Base-by-base conservation (phyloP, 352 stramenopile species). In the Phytophthora vignae region DNA sequence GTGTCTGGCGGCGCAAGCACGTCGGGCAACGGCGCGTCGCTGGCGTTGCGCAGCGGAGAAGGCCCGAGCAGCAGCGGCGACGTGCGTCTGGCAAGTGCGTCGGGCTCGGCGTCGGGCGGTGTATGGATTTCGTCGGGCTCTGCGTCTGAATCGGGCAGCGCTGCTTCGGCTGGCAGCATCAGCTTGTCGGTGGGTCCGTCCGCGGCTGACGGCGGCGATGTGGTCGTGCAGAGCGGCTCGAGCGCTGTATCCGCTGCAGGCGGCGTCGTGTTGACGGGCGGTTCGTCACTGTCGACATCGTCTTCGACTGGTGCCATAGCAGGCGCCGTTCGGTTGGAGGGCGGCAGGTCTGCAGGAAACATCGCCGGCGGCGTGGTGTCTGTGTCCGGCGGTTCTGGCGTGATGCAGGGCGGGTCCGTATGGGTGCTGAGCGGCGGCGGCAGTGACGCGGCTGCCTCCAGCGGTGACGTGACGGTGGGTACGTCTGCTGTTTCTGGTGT, bases 41-140 rank as follows among this genome's bases (percentile, higher is more conserved):
- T 74, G 46, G n/a, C 15, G 36, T 59, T 75, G 68, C 38, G 25
- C 22, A 75, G 68, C 38, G 68, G 68, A 67, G 49, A 74, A 75
- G 53, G 68, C 9, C 52, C 27, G 3, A 64, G 44, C 55, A 62
- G 68, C 49, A 38, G 68, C 57, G 68, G 60, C 27, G 61, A 53
- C 14, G 68, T 70, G 52, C 61, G 56, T 6, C 56, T 75, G 62
- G 48, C 25, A 21, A 74, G 67, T 67, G 42, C 68, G 22, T 52
- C 65, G 29, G 60, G 67, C 10, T 38, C n/a, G 38, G 48, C 29
- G 50, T 74, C 67, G 50, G 67, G 67, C 49, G 40, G 48, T 14
- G 67, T 74, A 17, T 40, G 42, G 62, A 66, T 75, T 54, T 69
- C 52, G 69, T 67, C 57, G 12, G 69, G 69, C 15, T 68, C 54